These are phyloP conservation scores for Hibiscus mutabilis DNA, from an alignment of 345 rosid genomes.

Conservation along the genomic window DNA sequence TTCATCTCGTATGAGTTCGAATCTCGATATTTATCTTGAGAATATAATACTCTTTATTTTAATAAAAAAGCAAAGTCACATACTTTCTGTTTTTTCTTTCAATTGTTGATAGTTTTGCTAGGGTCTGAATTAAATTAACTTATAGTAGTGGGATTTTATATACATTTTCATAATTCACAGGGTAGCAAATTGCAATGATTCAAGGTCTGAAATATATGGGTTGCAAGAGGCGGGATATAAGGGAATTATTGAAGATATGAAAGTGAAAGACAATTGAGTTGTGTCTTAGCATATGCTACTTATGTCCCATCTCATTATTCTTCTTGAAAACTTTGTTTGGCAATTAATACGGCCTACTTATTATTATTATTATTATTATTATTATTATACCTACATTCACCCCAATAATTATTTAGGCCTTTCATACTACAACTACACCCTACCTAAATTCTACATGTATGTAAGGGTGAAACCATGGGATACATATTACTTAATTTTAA, in stretches of 20 bases:
- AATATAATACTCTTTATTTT: too few relatives aligned
- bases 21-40: too few relatives aligned
- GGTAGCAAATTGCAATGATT: background rate
- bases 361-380: too few relatives aligned
- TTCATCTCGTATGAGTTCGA: too few relatives aligned
- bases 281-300: conserved; percentile 11
- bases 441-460: background rate
- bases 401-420: background rate
- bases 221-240: conserved; percentile 12
- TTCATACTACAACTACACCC: background rate
- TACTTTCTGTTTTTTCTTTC: too few relatives aligned
- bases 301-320: conserved; percentile 31
- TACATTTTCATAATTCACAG: background rate
- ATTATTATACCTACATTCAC: too few relatives aligned
- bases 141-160: background rate
- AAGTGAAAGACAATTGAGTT: conserved; percentile 21
- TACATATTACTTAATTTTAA: too few relatives aligned
- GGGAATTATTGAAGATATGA: conserved; percentile 25
- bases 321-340: background rate
- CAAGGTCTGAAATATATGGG: background rate
- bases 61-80: too few relatives aligned
- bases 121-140: background rate
- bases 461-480: too few relatives aligned
- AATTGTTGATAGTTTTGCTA: too few relatives aligned
- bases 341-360: background rate